phyloP scores from a whole-genome alignment of 257 asterid species.

The Handroanthus guayacan region DNA sequence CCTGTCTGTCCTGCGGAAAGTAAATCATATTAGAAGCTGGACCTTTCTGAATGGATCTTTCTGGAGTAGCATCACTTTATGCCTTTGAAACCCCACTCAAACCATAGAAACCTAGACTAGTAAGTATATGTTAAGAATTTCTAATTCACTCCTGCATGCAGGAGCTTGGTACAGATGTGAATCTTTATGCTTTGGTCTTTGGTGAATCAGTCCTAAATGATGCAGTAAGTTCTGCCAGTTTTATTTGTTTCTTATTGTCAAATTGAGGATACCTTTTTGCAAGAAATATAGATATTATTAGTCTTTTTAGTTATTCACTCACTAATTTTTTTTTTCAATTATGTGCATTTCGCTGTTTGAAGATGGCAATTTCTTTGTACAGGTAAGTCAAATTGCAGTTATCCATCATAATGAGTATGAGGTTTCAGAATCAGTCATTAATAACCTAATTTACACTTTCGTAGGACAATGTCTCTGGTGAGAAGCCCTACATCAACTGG shows the following conservation, averaged over 20 bases:
- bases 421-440: conserved; percentile 28
- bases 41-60: neutral
- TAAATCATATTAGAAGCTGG: neutral
- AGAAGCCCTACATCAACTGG: conserved; percentile 62
- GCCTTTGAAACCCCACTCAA: neutral
- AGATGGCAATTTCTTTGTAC: conserved; percentile 85
- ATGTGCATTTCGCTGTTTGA: conserved; percentile 48
- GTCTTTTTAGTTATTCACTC: conserved; percentile 1
- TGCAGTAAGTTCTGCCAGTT: conserved; percentile 56
- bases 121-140: neutral
- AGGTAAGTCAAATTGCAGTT: conserved; percentile 50
- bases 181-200: conserved; percentile 74
- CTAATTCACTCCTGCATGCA: conserved; percentile 12
- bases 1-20: neutral
- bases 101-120: neutral
- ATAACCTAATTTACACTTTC: conserved; percentile 27
- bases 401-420: conserved; percentile 22
- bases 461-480: conserved; percentile 76
- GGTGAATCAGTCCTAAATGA: conserved; percentile 81
- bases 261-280: conserved; percentile 15
- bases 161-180: conserved; percentile 76
- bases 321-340: conserved; percentile 39
- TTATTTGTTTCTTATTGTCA: conserved; percentile 6
- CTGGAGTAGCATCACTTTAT: neutral
- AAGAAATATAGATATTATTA: neutral